Evolutionary conservation across 78 protist genomes (phyloP).

Genomic region (Corallochytrium limacisporum): DNA sequence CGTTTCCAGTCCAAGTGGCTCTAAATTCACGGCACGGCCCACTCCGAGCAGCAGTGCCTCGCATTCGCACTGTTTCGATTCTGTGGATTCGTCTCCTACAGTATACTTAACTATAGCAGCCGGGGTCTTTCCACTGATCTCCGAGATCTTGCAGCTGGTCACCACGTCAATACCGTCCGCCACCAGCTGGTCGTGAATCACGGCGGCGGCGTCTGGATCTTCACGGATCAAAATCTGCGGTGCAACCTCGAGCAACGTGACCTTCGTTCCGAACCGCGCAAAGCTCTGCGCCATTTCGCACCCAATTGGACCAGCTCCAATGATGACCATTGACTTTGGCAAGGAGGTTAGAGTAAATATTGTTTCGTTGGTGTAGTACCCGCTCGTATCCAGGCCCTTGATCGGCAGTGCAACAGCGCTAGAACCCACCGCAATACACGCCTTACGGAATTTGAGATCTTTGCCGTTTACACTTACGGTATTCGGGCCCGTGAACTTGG

Average conservation of each 20-base stretch:
- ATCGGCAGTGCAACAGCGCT: slow-evolving; percentile 15
- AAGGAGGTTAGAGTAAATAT: slow-evolving; percentile 12
- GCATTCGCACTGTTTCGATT: no score
- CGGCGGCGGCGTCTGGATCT: slow-evolving; percentile 4
- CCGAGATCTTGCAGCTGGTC: neutral
- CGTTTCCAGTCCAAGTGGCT: slow-evolving; percentile 19
- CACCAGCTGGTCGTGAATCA: neutral
- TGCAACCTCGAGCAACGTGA: neutral
- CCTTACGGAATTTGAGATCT: slow-evolving; percentile 18
- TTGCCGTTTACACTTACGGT: slow-evolving; percentile 17
- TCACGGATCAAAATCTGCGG: neutral
- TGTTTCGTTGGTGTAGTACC: slow-evolving; percentile 20
- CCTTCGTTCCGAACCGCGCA: slow-evolving; percentile 19
- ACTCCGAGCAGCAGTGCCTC: no score
- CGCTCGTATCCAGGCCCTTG: neutral
- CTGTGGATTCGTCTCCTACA: no score
- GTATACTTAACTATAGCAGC: no score
- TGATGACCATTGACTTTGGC: slow-evolving; percentile 19
- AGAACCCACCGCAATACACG: slow-evolving; percentile 44
- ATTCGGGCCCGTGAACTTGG: neutral
- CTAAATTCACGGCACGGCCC: no score
- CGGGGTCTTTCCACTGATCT: no score
- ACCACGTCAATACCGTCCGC: no score
- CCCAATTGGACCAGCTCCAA: slow-evolving; percentile 47
- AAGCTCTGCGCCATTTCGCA: slow-evolving; percentile 44